These are phyloP conservation scores for Eleusine coracana DNA, from an alignment of 176 grass and related monocot species.

Conservation along the genomic window DNA sequence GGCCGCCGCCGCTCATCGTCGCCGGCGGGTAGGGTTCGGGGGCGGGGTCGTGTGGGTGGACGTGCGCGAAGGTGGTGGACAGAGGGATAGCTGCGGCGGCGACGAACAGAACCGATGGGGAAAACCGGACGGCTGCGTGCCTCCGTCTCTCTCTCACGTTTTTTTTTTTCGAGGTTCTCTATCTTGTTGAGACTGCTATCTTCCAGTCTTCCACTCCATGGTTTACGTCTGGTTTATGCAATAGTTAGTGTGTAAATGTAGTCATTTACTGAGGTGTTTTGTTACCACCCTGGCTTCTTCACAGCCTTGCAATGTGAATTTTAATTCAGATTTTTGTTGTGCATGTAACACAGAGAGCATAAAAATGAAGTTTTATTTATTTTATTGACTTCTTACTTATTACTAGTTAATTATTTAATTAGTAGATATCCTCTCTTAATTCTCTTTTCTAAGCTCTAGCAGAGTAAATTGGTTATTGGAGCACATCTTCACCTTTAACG, in stretches of 20 bases:
- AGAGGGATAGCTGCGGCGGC: conserved; percentile 6
- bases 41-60: conserved; percentile 31
- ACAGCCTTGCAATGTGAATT: not conserved
- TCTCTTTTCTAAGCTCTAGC: too few species aligned
- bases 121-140: conserved; percentile 6
- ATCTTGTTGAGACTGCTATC: not conserved
- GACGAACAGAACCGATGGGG: conserved; percentile 29
- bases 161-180: not conserved
- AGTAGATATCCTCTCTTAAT: too few species aligned
- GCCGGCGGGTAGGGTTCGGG: conserved; percentile 37
- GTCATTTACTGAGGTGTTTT: not conserved
- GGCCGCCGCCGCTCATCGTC: conserved; percentile 60
- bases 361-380: too few species aligned
- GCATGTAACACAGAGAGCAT: too few species aligned
- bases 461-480: too few species aligned
- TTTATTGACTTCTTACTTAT: too few species aligned
- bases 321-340: too few species aligned
- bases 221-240: not conserved
- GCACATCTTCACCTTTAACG: too few species aligned
- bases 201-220: not conserved
- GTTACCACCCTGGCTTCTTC: not conserved
- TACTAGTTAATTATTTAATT: too few species aligned
- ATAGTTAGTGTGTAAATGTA: not conserved
- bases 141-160: not conserved
- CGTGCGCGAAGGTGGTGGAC: not conserved